Conservation (phyloP, 208 protist genomes). For the Leishmania turanica region DNA sequence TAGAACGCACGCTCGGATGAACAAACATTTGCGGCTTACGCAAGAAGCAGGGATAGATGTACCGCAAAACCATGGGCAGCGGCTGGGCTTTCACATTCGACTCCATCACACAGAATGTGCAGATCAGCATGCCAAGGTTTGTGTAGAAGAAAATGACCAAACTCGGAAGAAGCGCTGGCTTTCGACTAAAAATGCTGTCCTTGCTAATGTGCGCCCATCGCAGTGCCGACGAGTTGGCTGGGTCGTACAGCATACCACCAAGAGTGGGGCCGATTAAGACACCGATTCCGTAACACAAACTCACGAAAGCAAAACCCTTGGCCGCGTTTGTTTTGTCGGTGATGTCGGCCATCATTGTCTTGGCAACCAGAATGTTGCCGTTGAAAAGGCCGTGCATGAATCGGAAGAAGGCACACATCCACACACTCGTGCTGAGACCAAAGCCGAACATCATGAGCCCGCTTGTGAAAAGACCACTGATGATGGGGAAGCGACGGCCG, state of each 20-base stretch:
- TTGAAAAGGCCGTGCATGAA: constrained; percentile 78
- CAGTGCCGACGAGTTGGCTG: constrained; percentile 33
- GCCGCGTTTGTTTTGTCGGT: constrained; percentile 68
- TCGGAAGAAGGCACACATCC: constrained; percentile 50
- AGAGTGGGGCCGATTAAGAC: constrained; percentile 59
- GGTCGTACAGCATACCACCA: constrained; percentile 71
- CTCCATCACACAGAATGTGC: constrained; percentile 58
- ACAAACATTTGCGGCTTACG: constrained; percentile 35
- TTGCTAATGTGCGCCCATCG: constrained; percentile 40
- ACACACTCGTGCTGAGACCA: constrained; percentile 57
- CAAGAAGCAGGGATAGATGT: constrained; percentile 40
- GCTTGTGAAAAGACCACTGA: constrained; percentile 58
- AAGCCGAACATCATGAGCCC: constrained; percentile 71
- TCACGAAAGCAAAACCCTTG: constrained; percentile 96
- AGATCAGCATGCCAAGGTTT: constrained; percentile 48
- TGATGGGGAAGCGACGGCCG: constrained; percentile 52
- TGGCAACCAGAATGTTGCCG: constrained; percentile 76
- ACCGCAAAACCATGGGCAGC: constrained; percentile 32
- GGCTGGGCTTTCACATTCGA: constrained; percentile 55
- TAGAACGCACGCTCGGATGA: not conserved
- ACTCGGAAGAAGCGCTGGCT: constrained; percentile 58
- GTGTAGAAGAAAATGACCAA: constrained; percentile 62
- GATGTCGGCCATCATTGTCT: constrained; percentile 81
- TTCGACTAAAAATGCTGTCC: constrained; percentile 43
- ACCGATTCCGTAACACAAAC: constrained; percentile 77